A percentile compares a stretch with the other conserved stretches of the same genome.
phyloP scores from a whole-genome alignment of 805 yeast genomes.

The Saturnispora serradocipensis region DNA sequence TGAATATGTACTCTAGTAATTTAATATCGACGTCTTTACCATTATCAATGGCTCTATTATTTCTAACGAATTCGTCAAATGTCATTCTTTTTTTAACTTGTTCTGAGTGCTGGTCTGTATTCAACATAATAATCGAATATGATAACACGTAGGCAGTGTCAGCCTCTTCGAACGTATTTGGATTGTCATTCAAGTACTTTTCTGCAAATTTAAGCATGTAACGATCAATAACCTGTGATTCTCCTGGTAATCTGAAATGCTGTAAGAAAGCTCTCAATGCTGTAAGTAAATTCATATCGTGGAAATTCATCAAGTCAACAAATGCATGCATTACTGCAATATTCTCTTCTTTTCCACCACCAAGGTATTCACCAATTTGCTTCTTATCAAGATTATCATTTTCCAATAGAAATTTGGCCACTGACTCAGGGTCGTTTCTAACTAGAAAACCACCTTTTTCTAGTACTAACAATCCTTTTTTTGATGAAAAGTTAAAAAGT shows the following conservation, averaged over 20 bases:
- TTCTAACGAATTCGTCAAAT: constrained; percentile 72
- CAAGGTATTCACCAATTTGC: constrained; percentile 82
- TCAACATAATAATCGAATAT: constrained; percentile 84
- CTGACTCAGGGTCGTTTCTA: constrained; percentile 50
- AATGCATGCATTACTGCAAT: constrained; percentile 86
- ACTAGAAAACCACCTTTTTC: constrained; percentile 54
- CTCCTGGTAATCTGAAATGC: constrained; percentile 91
- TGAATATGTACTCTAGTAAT: constrained; percentile 55
- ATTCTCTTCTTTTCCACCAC: constrained; percentile 75
- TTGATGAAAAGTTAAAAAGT: constrained; percentile 78
- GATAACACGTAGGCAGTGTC: constrained; percentile 90
- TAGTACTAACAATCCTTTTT: constrained; percentile 62
- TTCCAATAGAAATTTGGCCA: constrained; percentile 64
- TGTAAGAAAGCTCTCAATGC: constrained; percentile 82
- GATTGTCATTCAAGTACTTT: constrained; percentile 81
- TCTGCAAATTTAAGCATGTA: constrained; percentile 96
- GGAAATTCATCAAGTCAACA: constrained; percentile 80
- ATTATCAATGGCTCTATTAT: constrained; percentile 89
- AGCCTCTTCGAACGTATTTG: constrained; percentile 79
- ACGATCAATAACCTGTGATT: constrained; percentile 94
- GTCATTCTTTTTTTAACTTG: constrained; percentile 86
- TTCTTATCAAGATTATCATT: constrained; percentile 74
- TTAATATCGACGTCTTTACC: constrained; percentile 76
- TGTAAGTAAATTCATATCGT: constrained; percentile 60
- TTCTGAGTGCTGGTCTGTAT: constrained; percentile 88